phyloP scores from a whole-genome alignment of 148 eudicot genomes.

The Rhododendron ferrugineum region DNA sequence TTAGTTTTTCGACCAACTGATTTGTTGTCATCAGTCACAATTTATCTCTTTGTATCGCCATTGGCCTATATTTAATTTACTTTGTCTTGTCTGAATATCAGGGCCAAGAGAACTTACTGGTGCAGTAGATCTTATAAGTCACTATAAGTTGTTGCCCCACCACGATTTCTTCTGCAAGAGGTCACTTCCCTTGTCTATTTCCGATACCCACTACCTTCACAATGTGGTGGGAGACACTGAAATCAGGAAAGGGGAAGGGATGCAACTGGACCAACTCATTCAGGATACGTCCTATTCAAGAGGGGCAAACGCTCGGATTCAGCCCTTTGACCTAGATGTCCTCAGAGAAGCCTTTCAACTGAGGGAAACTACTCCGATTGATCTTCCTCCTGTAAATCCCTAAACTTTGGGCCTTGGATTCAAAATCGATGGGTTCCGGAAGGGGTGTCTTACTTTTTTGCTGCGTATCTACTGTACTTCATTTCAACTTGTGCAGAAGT shows the following conservation, averaged over 20 bases:
- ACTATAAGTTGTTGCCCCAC: slow-evolving; percentile 80
- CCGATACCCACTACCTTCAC: slow-evolving; percentile 92
- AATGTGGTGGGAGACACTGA: slow-evolving; percentile 94
- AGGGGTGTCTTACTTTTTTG: neutral
- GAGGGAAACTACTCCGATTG: slow-evolving; percentile 68
- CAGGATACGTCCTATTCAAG: slow-evolving; percentile 53
- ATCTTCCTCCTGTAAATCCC: slow-evolving; percentile 66
- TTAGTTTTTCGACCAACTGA: slow-evolving; percentile 1
- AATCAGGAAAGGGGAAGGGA: slow-evolving; percentile 93
- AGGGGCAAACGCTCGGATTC: slow-evolving; percentile 58
- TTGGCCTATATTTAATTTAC: neutral
- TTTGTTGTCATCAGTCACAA: neutral
- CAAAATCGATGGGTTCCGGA: neutral
- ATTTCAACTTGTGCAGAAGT: slow-evolving; percentile 5
- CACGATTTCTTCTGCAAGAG: slow-evolving; percentile 95
- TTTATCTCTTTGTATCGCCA: neutral
- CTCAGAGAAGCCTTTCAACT: slow-evolving; percentile 82
- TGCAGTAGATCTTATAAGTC: slow-evolving; percentile 86
- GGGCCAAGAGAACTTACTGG: slow-evolving; percentile 98
- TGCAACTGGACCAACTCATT: slow-evolving; percentile 84
- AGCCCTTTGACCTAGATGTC: slow-evolving; percentile 67
- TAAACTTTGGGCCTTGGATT: neutral
- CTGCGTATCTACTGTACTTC: neutral
- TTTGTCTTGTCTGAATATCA: slow-evolving; percentile 24
- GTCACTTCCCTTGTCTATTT: slow-evolving; percentile 79